A percentile compares a stretch with the other conserved stretches of the same genome.
These are phyloP conservation scores for Lotus japonicus DNA, from an alignment of 306 rosid species.

Conservation along the genomic window DNA sequence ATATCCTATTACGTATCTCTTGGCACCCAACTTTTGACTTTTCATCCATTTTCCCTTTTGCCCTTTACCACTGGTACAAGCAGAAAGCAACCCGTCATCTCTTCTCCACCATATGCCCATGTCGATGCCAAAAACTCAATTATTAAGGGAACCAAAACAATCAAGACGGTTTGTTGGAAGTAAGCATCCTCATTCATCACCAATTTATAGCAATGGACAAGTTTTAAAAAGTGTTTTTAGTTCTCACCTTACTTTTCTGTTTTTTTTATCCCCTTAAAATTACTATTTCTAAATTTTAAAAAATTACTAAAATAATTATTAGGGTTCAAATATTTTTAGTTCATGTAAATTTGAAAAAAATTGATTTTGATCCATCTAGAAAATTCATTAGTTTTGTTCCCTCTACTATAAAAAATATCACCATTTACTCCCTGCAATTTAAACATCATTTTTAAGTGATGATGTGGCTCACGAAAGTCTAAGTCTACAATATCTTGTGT, in stretches of 20 bases:
- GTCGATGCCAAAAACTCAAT: conserved; percentile 29
- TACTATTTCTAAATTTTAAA: neutral
- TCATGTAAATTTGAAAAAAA: too few relatives aligned
- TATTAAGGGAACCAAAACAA: conserved; percentile 26
- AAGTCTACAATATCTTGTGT: too few relatives aligned
- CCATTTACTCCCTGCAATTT: too few relatives aligned
- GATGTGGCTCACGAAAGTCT: too few relatives aligned
- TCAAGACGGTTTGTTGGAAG: conserved; percentile 16
- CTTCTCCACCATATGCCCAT: conserved; percentile 47
- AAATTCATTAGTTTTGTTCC: too few relatives aligned
- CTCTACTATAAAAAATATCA: too few relatives aligned
- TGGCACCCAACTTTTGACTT: conserved; percentile 36
- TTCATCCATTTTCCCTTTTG: conserved; percentile 23
- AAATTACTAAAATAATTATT: neutral
- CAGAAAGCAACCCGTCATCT: conserved; percentile 41
- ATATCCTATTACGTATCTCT: conserved; percentile 16
- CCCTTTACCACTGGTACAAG: conserved; percentile 15
- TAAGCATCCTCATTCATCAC: conserved; percentile 24
- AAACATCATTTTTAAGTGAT: too few relatives aligned
- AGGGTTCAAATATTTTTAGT: too few relatives aligned
- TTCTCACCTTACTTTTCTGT: too few relatives aligned
- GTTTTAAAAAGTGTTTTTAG: too few relatives aligned
- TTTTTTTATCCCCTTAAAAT: too few relatives aligned
- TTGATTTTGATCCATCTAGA: too few relatives aligned
- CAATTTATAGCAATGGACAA: neutral